Evolutionary conservation across 1,284 basidiomycete genomes (phyloP), one percentile per base, ranked within the genome.

Genomic region (Pterula multifida): DNA sequence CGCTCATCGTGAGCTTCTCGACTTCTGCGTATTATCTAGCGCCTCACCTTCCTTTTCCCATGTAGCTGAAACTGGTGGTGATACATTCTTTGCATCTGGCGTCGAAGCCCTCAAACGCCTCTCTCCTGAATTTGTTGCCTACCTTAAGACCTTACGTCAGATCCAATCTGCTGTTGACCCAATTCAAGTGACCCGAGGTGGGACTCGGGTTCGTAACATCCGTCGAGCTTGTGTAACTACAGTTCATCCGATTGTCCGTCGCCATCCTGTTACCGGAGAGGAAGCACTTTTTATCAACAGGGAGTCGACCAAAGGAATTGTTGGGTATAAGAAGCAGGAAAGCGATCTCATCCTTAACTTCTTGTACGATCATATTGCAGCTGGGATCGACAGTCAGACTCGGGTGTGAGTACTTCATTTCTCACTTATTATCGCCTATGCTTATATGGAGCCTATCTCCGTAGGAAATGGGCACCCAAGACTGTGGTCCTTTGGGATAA

Each of bases 51-150:
- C 36, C 13, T 17, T 26, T 17, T 36, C 45, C 6, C 13, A 0
- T 21, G 3, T 24, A 61, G 65, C 68, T 49, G 58, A 66, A 21
- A 52, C 53, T 39, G 76, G 75, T 21, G 77, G 77, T 9, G 78
- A 81, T 61, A 81, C 80, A 0, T 67, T 80, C 56, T 81, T 80
- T 66, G 61, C 69, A 1, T 78, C 73, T 3, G 73, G 78, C 55
- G 75, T 74, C 51, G 77, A 78, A 53, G 78, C 80, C 0, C 84
- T 83, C 68, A 76, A 77, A 42, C 73, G 77, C n/a, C 74, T 87
- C 50, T 85, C 82, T 0, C 74, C 75, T n/a, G 72, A 73, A 46
- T 80, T 87, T 68, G 65, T 75, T 55, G 72, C 73, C 49, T 77
- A 76, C 59, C 74, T 87, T 45, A 78, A 83, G 61, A 76, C 75